Base-by-base conservation (phyloP, 345 rosid species). In the Raphanus sativus region DNA sequence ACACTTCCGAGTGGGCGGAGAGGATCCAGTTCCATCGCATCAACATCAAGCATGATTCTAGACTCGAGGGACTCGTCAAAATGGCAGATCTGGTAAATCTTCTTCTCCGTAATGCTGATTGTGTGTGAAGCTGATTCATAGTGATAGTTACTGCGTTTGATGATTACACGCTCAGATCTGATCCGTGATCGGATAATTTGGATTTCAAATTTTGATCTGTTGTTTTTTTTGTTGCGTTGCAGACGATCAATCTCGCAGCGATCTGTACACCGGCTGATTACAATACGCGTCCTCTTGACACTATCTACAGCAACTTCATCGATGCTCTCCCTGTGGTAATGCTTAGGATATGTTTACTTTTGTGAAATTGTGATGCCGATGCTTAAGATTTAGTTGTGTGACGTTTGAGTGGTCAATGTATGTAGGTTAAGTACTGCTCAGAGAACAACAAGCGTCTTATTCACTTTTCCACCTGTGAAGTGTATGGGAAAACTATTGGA, bases 241-340 rank as follows among this genome's bases (percentile, higher is more conserved):
- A 96, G 99, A 90, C 90, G 21, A 89, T 96, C 38, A 96, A 96
- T 86, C 93, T 96, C 1, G 99, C 99, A n/a, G 99, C 99, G 82
- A 96, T 96, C 83, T 96, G 99, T 80, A 96, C 98, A 48, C 99
- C 99, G 36, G 99, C 99, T 0, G 99, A 96, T 82, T 96, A 96
- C 84, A 96, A 96, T 81, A 96, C 99, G 33, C 98, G 99, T 70
- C 98, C 99, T 3, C 87, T 96, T 69, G 98, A 96, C 67, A 96
- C 98, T 36, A 96, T 93, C 83, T 96, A 96, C 89, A 96, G 99
- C 85, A 96, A 96, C 78, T 96, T 96, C 86, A 89, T 91, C 13
- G 99, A 96, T 81, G 99, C 98, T 65, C 97, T 96, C 32, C 99
- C 99, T 1, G 99, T 96, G 93, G 99, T 96, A 86, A 36, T 36